Evolutionary conservation across 805 yeast genomes (phyloP), one percentile per base, ranked within the genome.

Genomic region (Kockiozyma suomiensis): DNA sequence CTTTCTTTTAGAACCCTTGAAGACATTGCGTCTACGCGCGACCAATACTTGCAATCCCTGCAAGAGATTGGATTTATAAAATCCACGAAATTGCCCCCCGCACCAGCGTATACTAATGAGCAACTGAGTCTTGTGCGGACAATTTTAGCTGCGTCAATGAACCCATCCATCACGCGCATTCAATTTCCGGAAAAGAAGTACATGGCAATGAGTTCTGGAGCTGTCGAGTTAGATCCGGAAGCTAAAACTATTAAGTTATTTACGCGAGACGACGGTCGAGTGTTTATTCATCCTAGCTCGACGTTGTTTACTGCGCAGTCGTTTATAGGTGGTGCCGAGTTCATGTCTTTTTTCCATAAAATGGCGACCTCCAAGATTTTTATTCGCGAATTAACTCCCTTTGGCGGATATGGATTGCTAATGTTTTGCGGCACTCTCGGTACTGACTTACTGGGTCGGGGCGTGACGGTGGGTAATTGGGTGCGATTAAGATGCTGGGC

Each of bases 401-500:
- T 90, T 1, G 80, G 86, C 2, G 82, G 88, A 0, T 73, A 87
- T 28, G 84, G 96, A 0, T 79, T 89, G 1, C 72, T 91, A n/a
- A 74, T 93, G 33, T 90, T 93, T 73, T 96, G 97, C 8, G 94
- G 96, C 4, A 81, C 82, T 0, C 76, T 81, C 0, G 69, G 72
- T 4, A 81, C 81, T 1, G 79, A 76, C 42, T 79, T 85, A 3
- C 82, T 91, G 0, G 96, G 97, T 0, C 64, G 70, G 12, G 97
- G 97, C 23, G 82, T 94, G 37, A 84, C 90, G 7, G 75, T 93
- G 56, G 97, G 90, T 66, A 80, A 81, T n/a, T 92, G 98, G 97
- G 74, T 90, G 35, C 96, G 97, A 0, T 80, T 93, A 12, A 79
- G 89, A 62, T 90, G 97, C 0, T 93, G 97, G 97, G 87, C 96